phyloP scores from a whole-genome alignment of 106 monocot genomes.

The Phalaenopsis aphrodite region DNA sequence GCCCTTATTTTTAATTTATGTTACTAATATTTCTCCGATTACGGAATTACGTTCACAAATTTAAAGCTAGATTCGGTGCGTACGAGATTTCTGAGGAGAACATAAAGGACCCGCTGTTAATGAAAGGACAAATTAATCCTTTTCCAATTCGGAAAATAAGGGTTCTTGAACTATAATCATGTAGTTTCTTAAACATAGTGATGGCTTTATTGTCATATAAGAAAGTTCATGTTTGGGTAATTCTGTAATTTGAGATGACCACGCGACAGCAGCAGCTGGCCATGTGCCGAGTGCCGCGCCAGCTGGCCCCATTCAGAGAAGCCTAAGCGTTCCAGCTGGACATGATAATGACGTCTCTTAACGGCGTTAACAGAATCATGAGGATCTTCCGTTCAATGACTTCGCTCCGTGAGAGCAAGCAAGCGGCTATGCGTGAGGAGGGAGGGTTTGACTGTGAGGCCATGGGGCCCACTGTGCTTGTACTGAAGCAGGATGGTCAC shows the following conservation, averaged over 20 bases:
- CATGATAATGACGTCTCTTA: not conserved
- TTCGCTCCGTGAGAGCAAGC: too few relatives aligned
- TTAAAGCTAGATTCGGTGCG: conserved; percentile 37
- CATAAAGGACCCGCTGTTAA: not conserved
- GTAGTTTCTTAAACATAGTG: not conserved
- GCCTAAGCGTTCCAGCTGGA: conserved; percentile 45
- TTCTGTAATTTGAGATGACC: conserved; percentile 3
- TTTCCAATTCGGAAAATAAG: not conserved
- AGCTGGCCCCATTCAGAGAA: conserved; percentile 57
- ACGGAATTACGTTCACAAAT: conserved; percentile 6
- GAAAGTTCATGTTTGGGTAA: not conserved
- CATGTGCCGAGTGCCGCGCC: conserved; percentile 51
- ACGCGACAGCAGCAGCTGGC: conserved; percentile 44
- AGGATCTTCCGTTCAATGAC: not conserved
- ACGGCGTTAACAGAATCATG: not conserved
- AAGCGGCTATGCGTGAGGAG: not conserved
- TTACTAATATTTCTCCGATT: not conserved
- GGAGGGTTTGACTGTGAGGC: not conserved
- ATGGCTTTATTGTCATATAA: not conserved
- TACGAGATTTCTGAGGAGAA: conserved; percentile 20
- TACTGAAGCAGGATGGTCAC: not conserved
- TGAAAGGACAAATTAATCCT: conserved; percentile 11
- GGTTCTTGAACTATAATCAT: not conserved
- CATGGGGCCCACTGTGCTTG: too few relatives aligned
- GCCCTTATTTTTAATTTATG: not conserved